Conservation (phyloP, 148 eudicot species). For the Gaultheria prostrata region DNA sequence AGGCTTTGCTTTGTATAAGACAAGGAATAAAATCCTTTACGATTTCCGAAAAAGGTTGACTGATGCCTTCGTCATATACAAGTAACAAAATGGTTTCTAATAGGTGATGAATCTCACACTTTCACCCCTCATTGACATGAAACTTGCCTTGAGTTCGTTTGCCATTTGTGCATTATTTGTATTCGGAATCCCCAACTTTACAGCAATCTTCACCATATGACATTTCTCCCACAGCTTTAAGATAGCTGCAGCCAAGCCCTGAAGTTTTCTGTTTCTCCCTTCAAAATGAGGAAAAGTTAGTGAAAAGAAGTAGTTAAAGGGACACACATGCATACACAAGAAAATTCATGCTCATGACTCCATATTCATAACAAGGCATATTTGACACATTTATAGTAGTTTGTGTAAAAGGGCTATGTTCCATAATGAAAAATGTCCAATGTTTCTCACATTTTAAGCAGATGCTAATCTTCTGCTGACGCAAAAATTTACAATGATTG, state of each 20-base stretch:
- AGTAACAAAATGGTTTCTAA: background rate
- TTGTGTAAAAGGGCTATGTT: too few species aligned
- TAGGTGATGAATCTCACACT: conserved; percentile 5
- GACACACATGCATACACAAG: background rate
- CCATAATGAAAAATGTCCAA: background rate
- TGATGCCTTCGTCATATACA: too few species aligned
- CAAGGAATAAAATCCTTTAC: background rate
- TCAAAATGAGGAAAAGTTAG: conserved; percentile 21
- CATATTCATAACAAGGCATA: background rate
- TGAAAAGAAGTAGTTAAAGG: background rate
- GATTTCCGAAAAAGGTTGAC: too few species aligned
- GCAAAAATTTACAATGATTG: background rate
- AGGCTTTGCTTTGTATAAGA: background rate
- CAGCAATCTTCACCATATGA: conserved; percentile 82
- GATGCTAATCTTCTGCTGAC: background rate
- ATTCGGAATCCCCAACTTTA: conserved; percentile 81
- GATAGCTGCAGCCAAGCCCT: conserved; percentile 90
- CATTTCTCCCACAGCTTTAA: conserved; percentile 87
- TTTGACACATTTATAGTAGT: background rate
- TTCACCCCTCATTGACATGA: conserved; percentile 1
- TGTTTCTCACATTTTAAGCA: background rate
- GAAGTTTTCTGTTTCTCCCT: conserved; percentile 94
- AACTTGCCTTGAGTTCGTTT: conserved; percentile 84
- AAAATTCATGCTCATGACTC: background rate
- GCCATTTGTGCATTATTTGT: conserved; percentile 92